Conservation (phyloP, 192 early-diverging fungal species). For the Mortierella antarctica region DNA sequence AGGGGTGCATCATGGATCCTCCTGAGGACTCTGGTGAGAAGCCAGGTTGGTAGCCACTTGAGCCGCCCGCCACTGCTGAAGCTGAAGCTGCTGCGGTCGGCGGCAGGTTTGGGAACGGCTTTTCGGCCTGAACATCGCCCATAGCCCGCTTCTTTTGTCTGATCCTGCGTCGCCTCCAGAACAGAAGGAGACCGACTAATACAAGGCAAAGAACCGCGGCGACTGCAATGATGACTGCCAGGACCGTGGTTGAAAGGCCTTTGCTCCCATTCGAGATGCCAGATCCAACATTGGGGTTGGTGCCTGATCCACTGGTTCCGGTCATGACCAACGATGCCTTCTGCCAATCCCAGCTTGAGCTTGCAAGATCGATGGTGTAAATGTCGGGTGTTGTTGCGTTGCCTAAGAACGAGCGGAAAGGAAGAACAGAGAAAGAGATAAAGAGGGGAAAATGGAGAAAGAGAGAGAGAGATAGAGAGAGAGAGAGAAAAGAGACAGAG, state of each 20-base stretch:
- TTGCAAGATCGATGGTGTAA: slow-evolving; percentile 6
- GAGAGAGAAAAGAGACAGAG: neutral
- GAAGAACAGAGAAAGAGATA: neutral
- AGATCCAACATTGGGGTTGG: neutral
- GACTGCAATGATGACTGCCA: slow-evolving; percentile 5
- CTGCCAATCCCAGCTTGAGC: slow-evolving; percentile 15
- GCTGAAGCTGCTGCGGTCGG: too few relatives aligned
- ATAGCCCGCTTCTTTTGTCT: neutral
- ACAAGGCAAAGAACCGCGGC: neutral
- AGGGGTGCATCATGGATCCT: too few relatives aligned
- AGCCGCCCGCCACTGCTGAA: too few relatives aligned
- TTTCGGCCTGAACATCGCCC: neutral
- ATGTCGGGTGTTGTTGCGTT: neutral
- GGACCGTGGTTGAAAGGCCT: neutral
- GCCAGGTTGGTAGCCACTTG: too few relatives aligned
- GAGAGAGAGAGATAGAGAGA: neutral
- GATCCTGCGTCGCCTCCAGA: slow-evolving; percentile 3
- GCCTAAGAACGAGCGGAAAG: neutral
- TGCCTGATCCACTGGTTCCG: neutral
- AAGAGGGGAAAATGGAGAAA: neutral
- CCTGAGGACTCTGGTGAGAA: too few relatives aligned
- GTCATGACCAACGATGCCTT: neutral
- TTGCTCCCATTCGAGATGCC: neutral
- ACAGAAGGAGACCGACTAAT: neutral
- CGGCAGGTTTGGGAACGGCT: neutral